Conservation (phyloP, 2,329 filamentous ascomycete genomes). For the Penicillium crustosum region DNA sequence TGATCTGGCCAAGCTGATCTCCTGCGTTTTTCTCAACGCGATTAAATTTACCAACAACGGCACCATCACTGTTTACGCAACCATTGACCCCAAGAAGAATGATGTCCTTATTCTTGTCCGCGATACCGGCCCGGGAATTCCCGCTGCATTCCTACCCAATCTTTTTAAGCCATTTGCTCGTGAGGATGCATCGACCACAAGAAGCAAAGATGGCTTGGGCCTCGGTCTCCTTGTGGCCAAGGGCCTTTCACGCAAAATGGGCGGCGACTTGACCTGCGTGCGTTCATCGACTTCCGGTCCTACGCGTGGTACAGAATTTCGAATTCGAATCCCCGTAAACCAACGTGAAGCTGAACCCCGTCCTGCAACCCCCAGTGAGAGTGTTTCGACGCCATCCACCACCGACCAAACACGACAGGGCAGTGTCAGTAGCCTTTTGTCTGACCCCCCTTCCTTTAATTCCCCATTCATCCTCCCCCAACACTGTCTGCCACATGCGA, state of each 20-base stretch:
- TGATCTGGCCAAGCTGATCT: conserved; percentile 63
- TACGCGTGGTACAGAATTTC: conserved; percentile 65
- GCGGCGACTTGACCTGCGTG: conserved; percentile 65
- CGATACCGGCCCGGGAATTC: conserved; percentile 69
- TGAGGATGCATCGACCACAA: conserved; percentile 66
- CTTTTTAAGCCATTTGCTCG: conserved; percentile 70
- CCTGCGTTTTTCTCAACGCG: conserved; percentile 65
- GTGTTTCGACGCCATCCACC: conserved; percentile 36
- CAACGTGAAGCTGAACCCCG: conserved; percentile 47
- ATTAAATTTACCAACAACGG: conserved; percentile 70
- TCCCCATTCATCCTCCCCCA: conserved; percentile 28
- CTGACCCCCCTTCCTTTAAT: conserved; percentile 21
- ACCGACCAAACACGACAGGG: conserved; percentile 24
- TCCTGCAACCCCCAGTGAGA: conserved; percentile 50
- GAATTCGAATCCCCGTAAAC: conserved; percentile 63
- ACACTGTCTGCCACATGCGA: conserved; percentile 33
- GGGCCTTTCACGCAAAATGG: conserved; percentile 66
- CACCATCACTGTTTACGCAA: conserved; percentile 57
- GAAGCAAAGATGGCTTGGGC: conserved; percentile 67
- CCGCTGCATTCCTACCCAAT: conserved; percentile 62
- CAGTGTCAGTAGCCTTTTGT: conserved; percentile 25
- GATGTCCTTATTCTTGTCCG: conserved; percentile 62
- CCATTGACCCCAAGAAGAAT: conserved; percentile 51
- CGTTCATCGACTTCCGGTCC: conserved; percentile 63
- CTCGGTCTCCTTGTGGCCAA: conserved; percentile 71